Evolutionary conservation across 768 basidiomycete species (phyloP).

Genomic region (Leucogyrophana mollusca): DNA sequence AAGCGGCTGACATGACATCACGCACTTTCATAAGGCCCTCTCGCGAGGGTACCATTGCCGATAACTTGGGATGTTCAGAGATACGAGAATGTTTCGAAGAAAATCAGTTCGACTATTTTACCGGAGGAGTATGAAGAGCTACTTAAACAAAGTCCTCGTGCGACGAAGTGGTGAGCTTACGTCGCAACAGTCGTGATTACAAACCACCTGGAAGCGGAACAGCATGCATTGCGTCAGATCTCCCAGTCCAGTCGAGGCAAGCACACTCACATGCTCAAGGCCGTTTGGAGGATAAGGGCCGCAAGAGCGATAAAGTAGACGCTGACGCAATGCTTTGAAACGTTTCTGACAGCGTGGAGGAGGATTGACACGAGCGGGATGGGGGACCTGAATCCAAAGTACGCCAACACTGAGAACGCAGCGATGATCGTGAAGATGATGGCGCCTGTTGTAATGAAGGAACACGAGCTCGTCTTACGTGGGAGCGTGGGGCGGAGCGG

Average conservation of each 20-base stretch:
- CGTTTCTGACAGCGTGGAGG: constrained; percentile 81
- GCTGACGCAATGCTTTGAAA: constrained; percentile 77
- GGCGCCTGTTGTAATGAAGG: constrained; percentile 56
- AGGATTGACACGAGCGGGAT: constrained; percentile 79
- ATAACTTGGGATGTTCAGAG: constrained; percentile 85
- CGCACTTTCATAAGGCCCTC: constrained; percentile 66
- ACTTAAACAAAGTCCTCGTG: constrained; percentile 58
- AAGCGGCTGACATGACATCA: not conserved
- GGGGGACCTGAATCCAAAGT: constrained; percentile 68
- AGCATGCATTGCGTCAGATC: not conserved
- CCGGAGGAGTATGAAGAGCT: constrained; percentile 61
- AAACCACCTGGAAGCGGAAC: constrained; percentile 56
- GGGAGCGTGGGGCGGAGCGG: no score
- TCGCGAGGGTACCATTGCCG: constrained; percentile 79
- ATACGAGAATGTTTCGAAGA: no score
- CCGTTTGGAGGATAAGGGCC: constrained; percentile 70
- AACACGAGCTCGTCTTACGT: no score
- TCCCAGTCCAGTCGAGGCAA: no score
- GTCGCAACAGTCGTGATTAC: constrained; percentile 74
- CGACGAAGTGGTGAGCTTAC: no score
- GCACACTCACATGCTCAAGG: constrained; percentile 65
- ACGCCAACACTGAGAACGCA: constrained; percentile 68
- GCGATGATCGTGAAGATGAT: constrained; percentile 85
- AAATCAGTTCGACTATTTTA: constrained; percentile 76
- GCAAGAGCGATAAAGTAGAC: constrained; percentile 77